Percentiles rank a stretch among this genome's conserved stretches.
Evolutionary conservation across 2,329 filamentous ascomycete genomes (phyloP).

Genomic region (Ploettnerulaceae sp.): DNA sequence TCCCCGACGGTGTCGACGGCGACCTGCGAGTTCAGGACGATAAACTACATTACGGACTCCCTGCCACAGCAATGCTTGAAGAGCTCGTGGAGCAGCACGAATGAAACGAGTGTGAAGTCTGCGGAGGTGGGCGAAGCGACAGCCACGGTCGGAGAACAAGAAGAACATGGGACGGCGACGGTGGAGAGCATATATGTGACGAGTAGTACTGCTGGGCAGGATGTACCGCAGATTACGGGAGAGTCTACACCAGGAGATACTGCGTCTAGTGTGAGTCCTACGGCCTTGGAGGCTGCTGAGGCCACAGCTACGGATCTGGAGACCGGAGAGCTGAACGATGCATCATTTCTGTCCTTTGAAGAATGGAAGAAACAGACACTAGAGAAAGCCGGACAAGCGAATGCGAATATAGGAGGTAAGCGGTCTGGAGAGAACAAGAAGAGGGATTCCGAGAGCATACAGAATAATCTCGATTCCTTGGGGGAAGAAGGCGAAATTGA

Average conservation of each 20-base stretch:
- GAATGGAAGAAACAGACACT: constrained; percentile 97
- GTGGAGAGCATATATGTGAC: constrained; percentile 1
- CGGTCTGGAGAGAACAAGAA: constrained; percentile 44
- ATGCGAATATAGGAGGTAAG: constrained; percentile 57
- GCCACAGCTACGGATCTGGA: constrained; percentile 20
- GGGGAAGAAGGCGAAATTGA: constrained; percentile 89
- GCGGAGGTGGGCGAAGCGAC: constrained; percentile 1
- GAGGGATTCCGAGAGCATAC: constrained; percentile 50
- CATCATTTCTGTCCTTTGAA: constrained; percentile 91
- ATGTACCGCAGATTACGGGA: not conserved
- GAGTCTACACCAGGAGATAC: not conserved
- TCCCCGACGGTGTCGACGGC: not conserved
- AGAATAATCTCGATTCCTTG: constrained; percentile 69
- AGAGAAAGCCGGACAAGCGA: constrained; percentile 76
- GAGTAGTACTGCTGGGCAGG: not conserved
- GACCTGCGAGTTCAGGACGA: constrained; percentile 32
- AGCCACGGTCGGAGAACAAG: not conserved
- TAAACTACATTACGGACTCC: constrained; percentile 36
- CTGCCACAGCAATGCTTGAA: constrained; percentile 33
- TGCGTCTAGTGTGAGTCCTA: constrained; percentile 6
- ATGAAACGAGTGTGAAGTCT: constrained; percentile 14
- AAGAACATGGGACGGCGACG: not conserved
- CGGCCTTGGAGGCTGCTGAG: constrained; percentile 8
- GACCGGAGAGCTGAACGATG: constrained; percentile 43
- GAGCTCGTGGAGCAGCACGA: constrained; percentile 29